These are phyloP conservation scores for Hysterangium stoloniferum DNA, from an alignment of 768 basidiomycete species.

Conservation along the genomic window DNA sequence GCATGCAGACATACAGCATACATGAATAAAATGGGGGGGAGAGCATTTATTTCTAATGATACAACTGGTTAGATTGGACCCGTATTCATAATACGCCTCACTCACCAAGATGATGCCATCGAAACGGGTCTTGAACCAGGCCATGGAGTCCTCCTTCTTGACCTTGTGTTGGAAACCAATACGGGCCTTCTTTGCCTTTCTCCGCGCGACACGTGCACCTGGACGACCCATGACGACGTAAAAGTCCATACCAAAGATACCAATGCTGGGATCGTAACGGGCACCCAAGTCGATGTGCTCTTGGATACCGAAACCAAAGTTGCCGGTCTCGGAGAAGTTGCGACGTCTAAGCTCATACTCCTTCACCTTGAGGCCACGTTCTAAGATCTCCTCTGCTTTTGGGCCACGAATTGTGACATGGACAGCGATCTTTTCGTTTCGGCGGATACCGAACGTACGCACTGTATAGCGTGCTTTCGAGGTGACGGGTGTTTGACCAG, in stretches of 20 bases:
- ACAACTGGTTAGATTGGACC: too few species aligned
- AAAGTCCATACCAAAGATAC: conserved; percentile 99
- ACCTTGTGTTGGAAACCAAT: conserved; percentile 87
- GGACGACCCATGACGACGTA: conserved; percentile 96
- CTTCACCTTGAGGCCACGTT: conserved; percentile 99
- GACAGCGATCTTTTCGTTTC: conserved; percentile 99
- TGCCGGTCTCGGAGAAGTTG: conserved; percentile 98
- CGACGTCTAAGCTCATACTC: conserved; percentile 96
- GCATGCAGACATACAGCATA: too few species aligned
- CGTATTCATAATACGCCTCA: too few species aligned
- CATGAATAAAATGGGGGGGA: too few species aligned
- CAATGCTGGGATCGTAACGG: conserved; percentile 95
- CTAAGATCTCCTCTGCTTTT: conserved; percentile 98
- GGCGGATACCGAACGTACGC: conserved; percentile 97
- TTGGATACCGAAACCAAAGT: conserved; percentile 99
- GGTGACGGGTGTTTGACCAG: conserved; percentile 97
- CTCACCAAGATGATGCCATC: conserved; percentile 93
- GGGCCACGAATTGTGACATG: conserved; percentile 99
- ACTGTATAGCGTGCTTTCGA: conserved; percentile 99
- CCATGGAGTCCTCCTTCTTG: conserved; percentile 92
- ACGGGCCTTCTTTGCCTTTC: conserved; percentile 82
- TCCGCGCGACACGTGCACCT: conserved; percentile 81
- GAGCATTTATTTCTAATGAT: too few species aligned
- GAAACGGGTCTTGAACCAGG: conserved; percentile 99
- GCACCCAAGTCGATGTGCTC: conserved; percentile 99